Percentiles rank a stretch among this genome's conserved stretches.
Conservation (phyloP, 2,329 filamentous ascomycete genomes). For the Coniochaeta sp. region DNA sequence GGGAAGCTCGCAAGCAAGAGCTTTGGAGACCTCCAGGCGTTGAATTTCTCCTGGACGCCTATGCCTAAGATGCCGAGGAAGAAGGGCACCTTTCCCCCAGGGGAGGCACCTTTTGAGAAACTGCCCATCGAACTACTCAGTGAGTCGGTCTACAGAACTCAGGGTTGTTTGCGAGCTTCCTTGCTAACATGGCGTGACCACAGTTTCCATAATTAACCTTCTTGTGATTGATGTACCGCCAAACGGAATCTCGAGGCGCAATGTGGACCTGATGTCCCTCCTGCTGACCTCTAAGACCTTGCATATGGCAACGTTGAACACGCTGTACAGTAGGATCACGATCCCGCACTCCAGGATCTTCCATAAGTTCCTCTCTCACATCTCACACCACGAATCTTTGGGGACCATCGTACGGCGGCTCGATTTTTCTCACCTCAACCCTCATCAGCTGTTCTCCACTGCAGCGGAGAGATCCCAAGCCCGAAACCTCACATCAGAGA, state of each 20-base stretch:
- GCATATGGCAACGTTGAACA: conserved; percentile 64
- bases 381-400: conserved; percentile 57
- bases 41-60: conserved; percentile 47
- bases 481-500: conserved; percentile 67
- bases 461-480: conserved; percentile 68
- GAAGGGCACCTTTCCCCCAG: conserved; percentile 23
- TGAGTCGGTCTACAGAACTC: conserved; percentile 33
- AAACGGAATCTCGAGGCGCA: conserved; percentile 69
- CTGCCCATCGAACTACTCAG: conserved; percentile 65
- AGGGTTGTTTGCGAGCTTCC: neutral
- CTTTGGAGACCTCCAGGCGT: conserved; percentile 49
- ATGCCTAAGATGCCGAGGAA: conserved; percentile 16
- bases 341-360: conserved; percentile 80
- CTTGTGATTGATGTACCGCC: conserved; percentile 65
- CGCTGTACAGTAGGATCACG: conserved; percentile 72
- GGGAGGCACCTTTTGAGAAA: conserved; percentile 53
- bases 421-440: conserved; percentile 83
- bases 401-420: conserved; percentile 71
- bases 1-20: conserved; percentile 54
- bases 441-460: conserved; percentile 66
- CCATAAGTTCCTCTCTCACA: conserved; percentile 68
- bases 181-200: conserved; percentile 1
- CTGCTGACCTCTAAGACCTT: conserved; percentile 69
- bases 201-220: conserved; percentile 67
- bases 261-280: conserved; percentile 69